phyloP scores from a whole-genome alignment of 345 rosid species.

The Eutrema heterophyllum region DNA sequence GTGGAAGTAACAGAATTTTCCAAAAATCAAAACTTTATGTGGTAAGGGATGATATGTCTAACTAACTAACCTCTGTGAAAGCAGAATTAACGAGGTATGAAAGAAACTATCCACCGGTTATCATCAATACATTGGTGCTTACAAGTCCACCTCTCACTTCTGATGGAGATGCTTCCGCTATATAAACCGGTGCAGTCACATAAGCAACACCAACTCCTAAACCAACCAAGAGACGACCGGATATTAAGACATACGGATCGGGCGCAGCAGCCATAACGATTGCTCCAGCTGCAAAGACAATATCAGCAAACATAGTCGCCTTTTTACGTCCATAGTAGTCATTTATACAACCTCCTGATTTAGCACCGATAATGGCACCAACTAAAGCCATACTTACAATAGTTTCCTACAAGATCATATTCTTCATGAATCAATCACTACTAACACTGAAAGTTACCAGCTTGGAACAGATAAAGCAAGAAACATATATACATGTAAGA shows the following conservation, averaged over 20 bases:
- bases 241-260: slow-evolving; percentile 73
- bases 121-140: slow-evolving; percentile 96
- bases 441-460: neutral
- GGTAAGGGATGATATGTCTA: slow-evolving; percentile 22
- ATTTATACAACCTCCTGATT: slow-evolving; percentile 92
- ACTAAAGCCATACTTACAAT: slow-evolving; percentile 98
- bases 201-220: slow-evolving; percentile 91
- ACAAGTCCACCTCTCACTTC: slow-evolving; percentile 98
- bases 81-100: slow-evolving; percentile 90
- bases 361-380: slow-evolving; percentile 95
- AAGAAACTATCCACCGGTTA: slow-evolving; percentile 94
- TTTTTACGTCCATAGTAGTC: slow-evolving; percentile 90
- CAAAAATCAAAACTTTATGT: neutral
- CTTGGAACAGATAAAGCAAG: neutral
- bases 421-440: neutral
- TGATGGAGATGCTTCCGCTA: slow-evolving; percentile 96
- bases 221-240: slow-evolving; percentile 80
- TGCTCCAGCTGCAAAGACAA: slow-evolving; percentile 76
- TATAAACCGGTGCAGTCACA: slow-evolving; percentile 95
- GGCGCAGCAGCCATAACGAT: slow-evolving; percentile 90
- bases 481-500: slow-evolving; percentile 59
- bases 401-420: slow-evolving; percentile 65
- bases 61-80: slow-evolving; percentile 78
- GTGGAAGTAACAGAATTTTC: neutral
- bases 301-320: slow-evolving; percentile 81